Base-by-base conservation (phyloP, 2,329 filamentous ascomycete species). In the Alternaria sp. region DNA sequence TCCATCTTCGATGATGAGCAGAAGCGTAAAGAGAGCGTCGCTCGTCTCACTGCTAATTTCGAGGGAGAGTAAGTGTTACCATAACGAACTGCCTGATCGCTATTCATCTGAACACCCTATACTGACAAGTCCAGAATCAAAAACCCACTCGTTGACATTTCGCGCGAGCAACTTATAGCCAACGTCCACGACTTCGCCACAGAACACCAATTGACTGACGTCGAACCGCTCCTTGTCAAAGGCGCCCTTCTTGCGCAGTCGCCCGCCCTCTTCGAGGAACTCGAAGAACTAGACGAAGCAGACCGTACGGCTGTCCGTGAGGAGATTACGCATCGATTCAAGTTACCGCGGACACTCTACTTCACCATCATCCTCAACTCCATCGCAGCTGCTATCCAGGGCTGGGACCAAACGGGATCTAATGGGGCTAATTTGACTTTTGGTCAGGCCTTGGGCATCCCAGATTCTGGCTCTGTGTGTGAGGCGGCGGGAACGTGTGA, bases 191-290 rank as follows among this genome's bases (percentile, higher is more conserved):
- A 80, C 14, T 92, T 92, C 68, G 89, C 88, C 40, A 79, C 81
- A 12, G 81, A 85, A 51, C 86, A 90, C 64, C 81, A 82, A 14
- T 81, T 93, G 4, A 78, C 81, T 4, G 85, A 89, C 46, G 84
- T 89, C 60, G 78, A 87, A 8, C 79, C 82, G 1, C 72, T 90
- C 10, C 82, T 93, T 45, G 82, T 86, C 59, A 75, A 74, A 51
- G 74, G 71, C 28, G 92, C 91, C 1, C 82, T 94, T 12, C 85
- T 92, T 12, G 92, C 92, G 1, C 90, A 92, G 75, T 87, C 89
- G 64, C 91, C 90, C 0, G 80, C 80, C 9, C 82, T 84, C 25
- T 90, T 85, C 72, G 89, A 92, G 59, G 81, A 85, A 18, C 84
- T 93, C 51, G 81, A 87, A 55, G 85, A 87, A 11, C 83, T 94